Evolutionary conservation across 1,284 basidiomycete genomes (phyloP).

Genomic region (Golubevia sp.): DNA sequence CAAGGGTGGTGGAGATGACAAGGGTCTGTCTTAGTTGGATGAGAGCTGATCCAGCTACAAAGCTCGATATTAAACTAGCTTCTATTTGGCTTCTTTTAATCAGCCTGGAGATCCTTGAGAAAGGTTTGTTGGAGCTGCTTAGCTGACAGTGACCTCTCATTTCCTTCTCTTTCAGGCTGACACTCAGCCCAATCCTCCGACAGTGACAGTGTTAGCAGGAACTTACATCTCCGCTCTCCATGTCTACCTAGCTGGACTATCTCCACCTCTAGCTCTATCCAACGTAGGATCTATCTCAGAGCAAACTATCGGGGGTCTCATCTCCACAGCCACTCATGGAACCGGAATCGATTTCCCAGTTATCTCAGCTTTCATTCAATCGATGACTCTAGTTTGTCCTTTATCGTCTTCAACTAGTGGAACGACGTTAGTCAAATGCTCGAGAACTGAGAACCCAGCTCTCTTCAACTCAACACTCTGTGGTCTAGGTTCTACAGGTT

Average conservation of each 20-base stretch:
- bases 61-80: not conserved
- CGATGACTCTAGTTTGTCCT: constrained; percentile 71
- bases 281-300: constrained; percentile 96
- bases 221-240: constrained; percentile 60
- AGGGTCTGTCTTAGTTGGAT: too few relatives aligned
- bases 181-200: constrained; percentile 23
- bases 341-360: constrained; percentile 80
- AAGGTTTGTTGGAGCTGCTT: not conserved
- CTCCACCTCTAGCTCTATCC: constrained; percentile 74
- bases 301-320: constrained; percentile 90
- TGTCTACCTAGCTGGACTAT: constrained; percentile 68
- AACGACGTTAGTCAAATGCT: constrained; percentile 73
- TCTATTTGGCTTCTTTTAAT: too few relatives aligned
- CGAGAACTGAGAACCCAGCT: constrained; percentile 70
- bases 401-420: constrained; percentile 67
- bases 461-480: constrained; percentile 91
- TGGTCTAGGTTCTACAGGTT: constrained; percentile 88
- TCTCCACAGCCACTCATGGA: constrained; percentile 94
- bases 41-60: constrained; percentile 72
- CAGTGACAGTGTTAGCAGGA: constrained; percentile 46
- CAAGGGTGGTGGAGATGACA: constrained; percentile 73
- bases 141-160: constrained; percentile 5
- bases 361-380: constrained; percentile 79
- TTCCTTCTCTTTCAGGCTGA: constrained; percentile 8
- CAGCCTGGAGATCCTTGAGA: too few relatives aligned